Evolutionary conservation across 768 basidiomycete species (phyloP).

Genomic region (Lentinus brumalis): DNA sequence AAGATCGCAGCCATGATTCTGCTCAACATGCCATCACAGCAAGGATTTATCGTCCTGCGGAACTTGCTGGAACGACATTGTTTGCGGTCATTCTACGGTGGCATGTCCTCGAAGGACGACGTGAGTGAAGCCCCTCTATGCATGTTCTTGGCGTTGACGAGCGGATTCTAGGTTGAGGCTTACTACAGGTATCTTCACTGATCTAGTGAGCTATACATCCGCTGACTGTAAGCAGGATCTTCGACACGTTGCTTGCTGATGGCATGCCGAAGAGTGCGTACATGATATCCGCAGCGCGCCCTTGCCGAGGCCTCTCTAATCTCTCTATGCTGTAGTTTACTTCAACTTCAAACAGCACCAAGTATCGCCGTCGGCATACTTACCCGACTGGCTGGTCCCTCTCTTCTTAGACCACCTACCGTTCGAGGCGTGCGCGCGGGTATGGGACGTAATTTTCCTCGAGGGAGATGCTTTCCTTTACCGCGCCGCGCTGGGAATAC

Average conservation of each 20-base stretch:
- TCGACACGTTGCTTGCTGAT: conserved; percentile 89
- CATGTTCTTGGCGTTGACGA: conserved; percentile 17
- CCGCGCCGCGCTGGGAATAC: conserved; percentile 78
- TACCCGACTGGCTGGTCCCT: conserved; percentile 79
- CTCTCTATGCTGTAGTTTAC: conserved; percentile 58
- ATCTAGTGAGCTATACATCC: background rate
- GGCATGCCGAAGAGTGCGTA: conserved; percentile 88
- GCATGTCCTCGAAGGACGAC: conserved; percentile 68
- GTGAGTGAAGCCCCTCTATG: conserved; percentile 49
- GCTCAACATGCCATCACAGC: conserved; percentile 74
- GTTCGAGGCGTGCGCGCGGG: conserved; percentile 84
- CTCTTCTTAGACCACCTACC: conserved; percentile 87
- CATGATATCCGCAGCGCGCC: background rate
- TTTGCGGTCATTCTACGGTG: conserved; percentile 83
- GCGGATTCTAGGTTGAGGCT: conserved; percentile 69
- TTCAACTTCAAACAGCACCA: conserved; percentile 96
- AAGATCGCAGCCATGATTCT: conserved; percentile 86
- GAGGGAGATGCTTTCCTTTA: conserved; percentile 92
- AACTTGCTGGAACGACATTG: conserved; percentile 87
- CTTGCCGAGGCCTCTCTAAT: background rate
- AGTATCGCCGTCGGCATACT: conserved; percentile 82
- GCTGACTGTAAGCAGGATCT: conserved; percentile 61
- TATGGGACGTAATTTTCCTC: conserved; percentile 87
- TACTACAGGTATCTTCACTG: conserved; percentile 73
- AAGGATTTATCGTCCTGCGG: conserved; percentile 80